phyloP scores from a whole-genome alignment of 75 land plant genomes.

The Selaginella moellendorffii region DNA sequence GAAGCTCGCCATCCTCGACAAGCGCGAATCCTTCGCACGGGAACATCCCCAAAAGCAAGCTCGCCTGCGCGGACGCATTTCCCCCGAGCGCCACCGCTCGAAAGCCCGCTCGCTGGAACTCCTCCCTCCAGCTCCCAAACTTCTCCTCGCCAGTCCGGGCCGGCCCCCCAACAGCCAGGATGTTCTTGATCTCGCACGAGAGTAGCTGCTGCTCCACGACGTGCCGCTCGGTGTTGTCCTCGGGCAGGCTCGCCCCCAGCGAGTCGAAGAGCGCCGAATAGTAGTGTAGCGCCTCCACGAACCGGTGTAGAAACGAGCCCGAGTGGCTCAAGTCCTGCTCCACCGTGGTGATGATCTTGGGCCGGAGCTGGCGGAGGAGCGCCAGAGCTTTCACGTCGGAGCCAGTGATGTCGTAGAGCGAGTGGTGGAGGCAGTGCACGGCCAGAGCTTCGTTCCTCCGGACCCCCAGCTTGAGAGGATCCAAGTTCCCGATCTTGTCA shows the following conservation, averaged over 20 bases:
- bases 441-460: slow-evolving; percentile 48
- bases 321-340: slow-evolving; percentile 51
- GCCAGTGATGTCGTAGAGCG: slow-evolving; percentile 16
- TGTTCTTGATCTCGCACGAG: slow-evolving; percentile 54
- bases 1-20: slow-evolving; percentile 61
- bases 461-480: slow-evolving; percentile 33
- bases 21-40: slow-evolving; percentile 76
- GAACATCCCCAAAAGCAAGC: slow-evolving; percentile 70
- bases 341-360: slow-evolving; percentile 42
- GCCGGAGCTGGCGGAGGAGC: slow-evolving; percentile 21
- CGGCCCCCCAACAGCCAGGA: slow-evolving; percentile 50
- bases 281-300: slow-evolving; percentile 62
- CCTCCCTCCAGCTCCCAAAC: slow-evolving; percentile 51
- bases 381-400: slow-evolving; percentile 11
- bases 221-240: slow-evolving; percentile 30
- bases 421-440: slow-evolving; percentile 68
- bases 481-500: slow-evolving; percentile 57
- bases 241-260: slow-evolving; percentile 20
- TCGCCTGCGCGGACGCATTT: slow-evolving; percentile 76
- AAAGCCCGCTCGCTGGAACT: slow-evolving; percentile 39
- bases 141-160: slow-evolving; percentile 40
- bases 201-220: slow-evolving; percentile 55
- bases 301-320: slow-evolving; percentile 36
- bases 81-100: slow-evolving; percentile 35
- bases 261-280: slow-evolving; percentile 69